Evolutionary conservation across 495 filamentous ascomycete species (phyloP).

Genomic region (Pyrenopolyporus hunteri): DNA sequence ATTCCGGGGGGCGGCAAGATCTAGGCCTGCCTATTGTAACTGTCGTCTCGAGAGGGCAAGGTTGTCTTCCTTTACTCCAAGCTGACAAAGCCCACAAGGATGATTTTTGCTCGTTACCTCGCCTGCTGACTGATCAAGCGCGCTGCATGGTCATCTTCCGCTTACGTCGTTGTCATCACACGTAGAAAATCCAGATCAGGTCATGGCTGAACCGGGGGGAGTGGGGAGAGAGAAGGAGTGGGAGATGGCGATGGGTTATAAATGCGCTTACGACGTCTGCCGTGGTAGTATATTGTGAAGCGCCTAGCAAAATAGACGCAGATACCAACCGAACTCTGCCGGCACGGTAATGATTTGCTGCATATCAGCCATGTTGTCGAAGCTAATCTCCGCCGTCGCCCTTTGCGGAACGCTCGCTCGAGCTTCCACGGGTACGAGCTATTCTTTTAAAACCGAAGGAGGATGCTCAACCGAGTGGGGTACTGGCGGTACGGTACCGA

Average conservation of each 20-base stretch:
- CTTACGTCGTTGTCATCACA: neutral
- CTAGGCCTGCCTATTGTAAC: neutral
- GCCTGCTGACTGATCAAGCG: neutral
- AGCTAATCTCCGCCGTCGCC: slow-evolving; percentile 2
- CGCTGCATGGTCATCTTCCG: neutral
- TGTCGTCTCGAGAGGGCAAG: neutral
- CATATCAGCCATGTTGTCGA: slow-evolving; percentile 10
- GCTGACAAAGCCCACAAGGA: neutral
- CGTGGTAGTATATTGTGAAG: neutral
- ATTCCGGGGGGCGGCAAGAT: neutral
- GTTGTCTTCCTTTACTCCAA: neutral
- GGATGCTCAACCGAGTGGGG: slow-evolving; percentile 22
- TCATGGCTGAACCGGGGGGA: too few species aligned
- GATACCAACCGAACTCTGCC: too few species aligned
- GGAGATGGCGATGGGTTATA: neutral
- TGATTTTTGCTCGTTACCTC: neutral
- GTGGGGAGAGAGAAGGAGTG: neutral
- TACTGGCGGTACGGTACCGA: slow-evolving; percentile 11
- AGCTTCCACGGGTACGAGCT: slow-evolving; percentile 18
- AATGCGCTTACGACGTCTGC: neutral
- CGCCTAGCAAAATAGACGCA: too few species aligned
- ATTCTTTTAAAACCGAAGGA: slow-evolving; percentile 18
- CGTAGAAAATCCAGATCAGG: too few species aligned
- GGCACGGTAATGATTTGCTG: neutral
- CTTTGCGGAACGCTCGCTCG: slow-evolving; percentile 9